These are phyloP conservation scores for Penstemon newberryi DNA, from an alignment of 257 asterid species.

Conservation along the genomic window DNA sequence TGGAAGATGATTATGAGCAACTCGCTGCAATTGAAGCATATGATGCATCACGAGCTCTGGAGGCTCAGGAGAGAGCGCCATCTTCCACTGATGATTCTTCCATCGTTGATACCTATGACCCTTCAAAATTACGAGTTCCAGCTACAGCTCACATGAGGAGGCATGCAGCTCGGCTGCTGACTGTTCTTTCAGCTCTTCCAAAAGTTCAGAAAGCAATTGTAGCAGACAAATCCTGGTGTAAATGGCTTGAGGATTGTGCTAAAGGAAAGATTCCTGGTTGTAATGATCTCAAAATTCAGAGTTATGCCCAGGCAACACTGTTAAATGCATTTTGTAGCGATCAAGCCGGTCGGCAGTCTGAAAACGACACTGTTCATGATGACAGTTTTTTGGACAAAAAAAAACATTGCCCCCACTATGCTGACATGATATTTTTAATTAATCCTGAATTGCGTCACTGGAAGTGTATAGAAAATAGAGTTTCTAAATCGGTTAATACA, in stretches of 20 bases:
- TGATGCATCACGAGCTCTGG: constrained; percentile 85
- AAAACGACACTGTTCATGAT: constrained; percentile 40
- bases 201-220: constrained; percentile 71
- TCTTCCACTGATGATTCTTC: constrained; percentile 58
- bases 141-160: constrained; percentile 95
- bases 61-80: constrained; percentile 57
- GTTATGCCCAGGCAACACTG: constrained; percentile 90
- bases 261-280: constrained; percentile 77
- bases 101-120: constrained; percentile 38
- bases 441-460: constrained; percentile 90
- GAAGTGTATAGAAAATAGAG: constrained; percentile 59
- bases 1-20: constrained; percentile 96
- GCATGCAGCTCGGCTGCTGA: constrained; percentile 90
- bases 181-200: constrained; percentile 80
- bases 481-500: constrained; percentile 33
- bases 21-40: constrained; percentile 98
- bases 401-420: constrained; percentile 55
- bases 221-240: constrained; percentile 64
- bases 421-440: constrained; percentile 82
- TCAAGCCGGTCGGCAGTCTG: constrained; percentile 42
- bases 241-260: constrained; percentile 97
- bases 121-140: constrained; percentile 82
- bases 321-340: constrained; percentile 69
- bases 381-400: constrained; percentile 32
- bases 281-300: constrained; percentile 87